A percentile compares a stretch with the other conserved stretches of the same genome.
Conservation (phyloP, 768 basidiomycete genomes). For the Asterophora parasitica region DNA sequence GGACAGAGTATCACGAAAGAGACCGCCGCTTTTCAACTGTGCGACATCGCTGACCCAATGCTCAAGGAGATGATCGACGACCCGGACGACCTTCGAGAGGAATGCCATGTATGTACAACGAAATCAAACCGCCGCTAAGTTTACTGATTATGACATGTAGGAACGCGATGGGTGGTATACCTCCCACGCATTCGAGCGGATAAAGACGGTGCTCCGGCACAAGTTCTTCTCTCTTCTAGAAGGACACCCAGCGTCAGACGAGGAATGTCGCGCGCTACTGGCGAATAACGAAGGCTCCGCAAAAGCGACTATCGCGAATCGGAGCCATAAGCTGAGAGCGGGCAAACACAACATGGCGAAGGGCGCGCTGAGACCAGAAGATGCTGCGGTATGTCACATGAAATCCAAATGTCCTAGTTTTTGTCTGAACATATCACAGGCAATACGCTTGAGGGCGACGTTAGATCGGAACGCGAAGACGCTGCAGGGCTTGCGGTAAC, state of each 20-base stretch:
- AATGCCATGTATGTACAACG: conserved; percentile 59
- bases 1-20: conserved; percentile 75
- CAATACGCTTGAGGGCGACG: conserved; percentile 61
- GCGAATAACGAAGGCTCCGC: conserved; percentile 35
- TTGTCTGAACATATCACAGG: conserved; percentile 34
- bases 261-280: conserved; percentile 67
- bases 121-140: background rate
- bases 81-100: conserved; percentile 60
- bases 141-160: conserved; percentile 27
- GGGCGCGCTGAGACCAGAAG: conserved; percentile 75
- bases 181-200: conserved; percentile 68
- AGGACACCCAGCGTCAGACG: conserved; percentile 66
- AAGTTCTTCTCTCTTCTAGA: conserved; percentile 80
- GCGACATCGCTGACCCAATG: conserved; percentile 87
- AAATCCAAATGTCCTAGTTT: background rate
- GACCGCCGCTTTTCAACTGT: conserved; percentile 90
- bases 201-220: conserved; percentile 79
- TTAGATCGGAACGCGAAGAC: conserved; percentile 51
- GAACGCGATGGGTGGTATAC: conserved; percentile 91
- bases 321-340: conserved; percentile 50
- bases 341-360: conserved; percentile 90
- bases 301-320: conserved; percentile 33
- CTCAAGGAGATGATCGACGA: conserved; percentile 77
- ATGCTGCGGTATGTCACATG: conserved; percentile 61
- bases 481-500: conserved; percentile 26